Evolutionary conservation across 768 basidiomycete genomes (phyloP), one percentile per base, ranked within the genome.

Genomic region (Collybia mongolica): DNA sequence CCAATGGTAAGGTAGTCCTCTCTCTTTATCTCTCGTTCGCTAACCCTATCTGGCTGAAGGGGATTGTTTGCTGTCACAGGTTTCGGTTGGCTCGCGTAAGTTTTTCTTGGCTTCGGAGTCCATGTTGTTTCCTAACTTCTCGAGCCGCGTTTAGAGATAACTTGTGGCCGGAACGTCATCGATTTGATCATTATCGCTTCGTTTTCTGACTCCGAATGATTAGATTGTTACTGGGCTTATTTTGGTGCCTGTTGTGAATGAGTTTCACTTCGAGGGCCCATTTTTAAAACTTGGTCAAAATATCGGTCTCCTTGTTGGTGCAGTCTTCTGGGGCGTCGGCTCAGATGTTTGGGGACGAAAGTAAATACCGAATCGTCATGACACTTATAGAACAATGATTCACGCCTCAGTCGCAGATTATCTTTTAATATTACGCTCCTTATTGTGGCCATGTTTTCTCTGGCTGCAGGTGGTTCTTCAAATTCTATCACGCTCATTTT

Each of bases 21-120:
- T 20, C 18, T 40, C 9, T 9, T 52, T 14, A 11, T n/a, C 41
- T 14, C 20, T 53, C 45, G 40, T 14, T 22, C 44, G 39, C 7
- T 15, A 19, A 20, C 17, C 18, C 22, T 15, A 11, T n/a, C 26
- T 17, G 9, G 46, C 11, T 44, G 17, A 51, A 87, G 84, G 85
- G 81, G 72, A 68, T 70, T 89, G 29, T 88, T 89, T 61, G 48
- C 80, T 45, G 83, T 86, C 23, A 76, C 84, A 15, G 87, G 85
- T 1, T 87, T 89, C 65, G 87, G 87, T 45, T 88, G 85, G 86
- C 76, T 88, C 51, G 80, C 84, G 85, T 86, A 63, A 64, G 84
- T 72, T 15, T 6, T 35, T 46, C 18, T 46, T n/a, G n/a, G 17
- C 42, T 4, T 36, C 39, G 38, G 6, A 49, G 26, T 12, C 22